A percentile compares a stretch with the other conserved stretches of the same genome.
These are phyloP conservation scores for Apiotrichum domesticum DNA, from an alignment of 1,284 basidiomycete species.

Conservation along the genomic window DNA sequence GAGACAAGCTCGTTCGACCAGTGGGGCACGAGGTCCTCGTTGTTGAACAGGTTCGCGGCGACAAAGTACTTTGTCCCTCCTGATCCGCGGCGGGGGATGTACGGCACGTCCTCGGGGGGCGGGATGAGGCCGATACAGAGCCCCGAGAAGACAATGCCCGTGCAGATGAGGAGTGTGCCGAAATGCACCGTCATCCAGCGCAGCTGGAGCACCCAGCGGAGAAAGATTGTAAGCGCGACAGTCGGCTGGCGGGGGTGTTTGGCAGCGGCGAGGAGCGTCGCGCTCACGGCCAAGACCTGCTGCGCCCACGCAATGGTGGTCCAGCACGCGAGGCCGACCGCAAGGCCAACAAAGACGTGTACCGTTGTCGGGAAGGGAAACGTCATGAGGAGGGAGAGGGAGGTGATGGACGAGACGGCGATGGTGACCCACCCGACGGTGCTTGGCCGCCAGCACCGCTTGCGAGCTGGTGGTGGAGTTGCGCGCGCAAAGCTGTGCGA, in stretches of 20 bases:
- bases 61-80: slow-evolving; percentile 21
- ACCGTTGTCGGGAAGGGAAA: slow-evolving; percentile 36
- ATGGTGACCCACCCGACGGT: no score
- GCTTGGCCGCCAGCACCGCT: no score
- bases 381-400: slow-evolving; percentile 13
- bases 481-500: no score
- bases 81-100: not conserved
- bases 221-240: not conserved
- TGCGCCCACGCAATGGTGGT: slow-evolving; percentile 12
- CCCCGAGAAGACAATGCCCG: slow-evolving; percentile 16
- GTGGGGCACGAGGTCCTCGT: slow-evolving; percentile 20
- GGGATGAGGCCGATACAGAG: slow-evolving; percentile 17
- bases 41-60: slow-evolving; percentile 35
- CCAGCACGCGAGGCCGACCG: slow-evolving; percentile 19
- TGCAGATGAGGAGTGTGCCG: slow-evolving; percentile 6
- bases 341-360: slow-evolving; percentile 22
- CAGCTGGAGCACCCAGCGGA: no score
- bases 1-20: slow-evolving; percentile 21
- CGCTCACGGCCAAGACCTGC: not conserved
- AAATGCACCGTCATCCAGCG: slow-evolving; percentile 2
- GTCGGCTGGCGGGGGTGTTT: not conserved
- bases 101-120: slow-evolving; percentile 9
- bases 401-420: no score
- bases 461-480: no score
- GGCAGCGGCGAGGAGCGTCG: no score